phyloP scores from a whole-genome alignment of 176 grass and related monocot genomes.

The Eragrostis curvula region DNA sequence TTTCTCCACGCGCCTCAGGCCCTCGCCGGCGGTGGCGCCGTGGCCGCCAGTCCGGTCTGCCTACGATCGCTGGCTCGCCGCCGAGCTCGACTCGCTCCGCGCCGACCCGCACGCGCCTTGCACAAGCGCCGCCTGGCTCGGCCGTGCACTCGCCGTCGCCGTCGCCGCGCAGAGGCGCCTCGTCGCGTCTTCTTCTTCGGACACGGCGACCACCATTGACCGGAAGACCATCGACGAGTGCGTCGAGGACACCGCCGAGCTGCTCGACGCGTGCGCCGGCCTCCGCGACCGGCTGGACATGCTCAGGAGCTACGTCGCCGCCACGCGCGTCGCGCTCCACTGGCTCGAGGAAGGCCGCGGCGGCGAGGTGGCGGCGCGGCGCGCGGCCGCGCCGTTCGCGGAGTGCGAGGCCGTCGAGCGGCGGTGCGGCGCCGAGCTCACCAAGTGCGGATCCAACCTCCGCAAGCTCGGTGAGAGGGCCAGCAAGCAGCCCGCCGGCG shows the following conservation, averaged over 20 bases:
- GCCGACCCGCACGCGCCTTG: conserved; percentile 35
- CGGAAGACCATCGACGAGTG: conserved; percentile 52
- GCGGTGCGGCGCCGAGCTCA: conserved; percentile 63
- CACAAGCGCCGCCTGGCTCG: conserved; percentile 65
- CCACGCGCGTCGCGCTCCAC: conserved; percentile 55
- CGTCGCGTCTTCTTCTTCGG: not conserved
- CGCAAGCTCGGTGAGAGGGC: conserved; percentile 72
- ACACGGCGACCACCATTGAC: conserved; percentile 2
- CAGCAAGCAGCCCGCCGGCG: conserved; percentile 4
- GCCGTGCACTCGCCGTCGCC: conserved; percentile 56
- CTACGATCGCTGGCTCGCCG: conserved; percentile 82
- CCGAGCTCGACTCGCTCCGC: conserved; percentile 80
- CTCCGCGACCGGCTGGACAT: conserved; percentile 49
- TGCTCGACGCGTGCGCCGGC: conserved; percentile 75
- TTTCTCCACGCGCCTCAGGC: conserved; percentile 37
- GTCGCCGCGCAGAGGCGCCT: conserved; percentile 50
- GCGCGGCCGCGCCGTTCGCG: conserved; percentile 36
- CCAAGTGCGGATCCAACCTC: conserved; percentile 75
- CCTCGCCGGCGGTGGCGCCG: conserved; percentile 52
- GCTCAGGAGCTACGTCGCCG: conserved; percentile 50
- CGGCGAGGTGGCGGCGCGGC: conserved; percentile 11
- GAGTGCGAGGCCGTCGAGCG: conserved; percentile 74
- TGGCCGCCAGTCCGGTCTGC: conserved; percentile 77
- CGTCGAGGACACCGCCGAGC: conserved; percentile 64
- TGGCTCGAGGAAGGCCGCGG: conserved; percentile 54